These are phyloP conservation scores for Aspergillus sp. DNA, from an alignment of 2,329 filamentous ascomycete genomes.

Conservation along the genomic window DNA sequence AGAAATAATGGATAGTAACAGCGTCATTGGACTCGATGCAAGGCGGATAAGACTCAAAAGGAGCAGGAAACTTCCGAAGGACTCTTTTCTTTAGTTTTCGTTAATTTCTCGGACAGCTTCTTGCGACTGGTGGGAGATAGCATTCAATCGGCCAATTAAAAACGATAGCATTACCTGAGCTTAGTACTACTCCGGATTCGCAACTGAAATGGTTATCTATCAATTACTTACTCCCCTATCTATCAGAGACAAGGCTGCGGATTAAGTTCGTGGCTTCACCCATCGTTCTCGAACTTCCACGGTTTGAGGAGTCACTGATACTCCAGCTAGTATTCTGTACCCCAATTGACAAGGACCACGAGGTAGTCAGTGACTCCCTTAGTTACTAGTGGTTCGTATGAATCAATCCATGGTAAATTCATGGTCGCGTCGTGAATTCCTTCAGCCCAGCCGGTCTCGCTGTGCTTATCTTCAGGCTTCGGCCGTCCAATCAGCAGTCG, in stretches of 20 bases:
- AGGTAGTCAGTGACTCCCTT: neutral
- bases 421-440: neutral
- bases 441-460: neutral
- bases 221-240: too few species aligned
- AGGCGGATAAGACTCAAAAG: neutral
- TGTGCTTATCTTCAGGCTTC: neutral
- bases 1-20: constrained; percentile 15
- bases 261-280: neutral
- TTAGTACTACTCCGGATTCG: neutral
- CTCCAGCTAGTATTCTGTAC: neutral
- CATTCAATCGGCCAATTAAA: neutral
- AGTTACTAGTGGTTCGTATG: too few species aligned
- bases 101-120: neutral
- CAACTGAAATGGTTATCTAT: neutral
- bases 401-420: neutral
- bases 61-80: too few species aligned
- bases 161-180: neutral
- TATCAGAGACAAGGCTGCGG: neutral
- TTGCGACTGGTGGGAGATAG: constrained; percentile 34
- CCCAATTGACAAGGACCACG: neutral
- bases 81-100: too few species aligned
- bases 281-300: constrained; percentile 1
- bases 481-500: constrained; percentile 28
- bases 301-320: neutral
- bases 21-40: neutral